Conservation (phyloP, 2,329 filamentous ascomycete species). For the Exophiala spinifera region DNA sequence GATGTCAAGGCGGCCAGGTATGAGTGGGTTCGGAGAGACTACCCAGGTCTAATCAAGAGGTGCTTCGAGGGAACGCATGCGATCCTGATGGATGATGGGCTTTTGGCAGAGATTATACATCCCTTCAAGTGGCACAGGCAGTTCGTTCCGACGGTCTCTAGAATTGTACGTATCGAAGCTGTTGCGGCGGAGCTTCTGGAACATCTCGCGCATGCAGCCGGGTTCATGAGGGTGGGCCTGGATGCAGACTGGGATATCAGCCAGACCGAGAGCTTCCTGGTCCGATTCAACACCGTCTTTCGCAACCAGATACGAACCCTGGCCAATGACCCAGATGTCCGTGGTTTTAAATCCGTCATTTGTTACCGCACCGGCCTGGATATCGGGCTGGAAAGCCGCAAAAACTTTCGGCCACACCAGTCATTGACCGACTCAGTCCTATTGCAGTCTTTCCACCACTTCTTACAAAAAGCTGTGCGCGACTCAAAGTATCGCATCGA, state of each 20-base stretch:
- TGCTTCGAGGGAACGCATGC: slow-evolving; percentile 72
- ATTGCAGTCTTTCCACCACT: slow-evolving; percentile 26
- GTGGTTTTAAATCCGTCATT: slow-evolving; percentile 78
- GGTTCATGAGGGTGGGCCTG: slow-evolving; percentile 39
- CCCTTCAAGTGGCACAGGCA: slow-evolving; percentile 63
- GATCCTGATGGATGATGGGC: slow-evolving; percentile 74
- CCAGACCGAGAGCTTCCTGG: slow-evolving; percentile 29
- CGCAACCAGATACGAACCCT: slow-evolving; percentile 53
- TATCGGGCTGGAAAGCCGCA: slow-evolving; percentile 41
- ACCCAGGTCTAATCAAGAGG: slow-evolving; percentile 56
- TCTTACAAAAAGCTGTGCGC: slow-evolving; percentile 25
- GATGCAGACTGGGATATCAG: slow-evolving; percentile 39
- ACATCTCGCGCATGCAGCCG: slow-evolving; percentile 42
- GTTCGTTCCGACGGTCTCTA: slow-evolving; percentile 61
- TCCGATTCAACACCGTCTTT: slow-evolving; percentile 51
- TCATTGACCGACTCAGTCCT: slow-evolving; percentile 26
- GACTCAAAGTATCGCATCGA: slow-evolving; percentile 48
- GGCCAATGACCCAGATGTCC: slow-evolving; percentile 65
- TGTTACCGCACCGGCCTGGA: slow-evolving; percentile 75
- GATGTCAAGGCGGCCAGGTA: slow-evolving; percentile 51
- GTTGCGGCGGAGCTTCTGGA: slow-evolving; percentile 63
- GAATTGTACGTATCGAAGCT: slow-evolving; percentile 75
- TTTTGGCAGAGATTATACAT: slow-evolving; percentile 57
- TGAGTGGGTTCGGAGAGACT: slow-evolving; percentile 48
- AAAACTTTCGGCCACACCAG: slow-evolving; percentile 29